phyloP scores from a whole-genome alignment of 352 stramenopile genomes.

The Pythium myriotylum region DNA sequence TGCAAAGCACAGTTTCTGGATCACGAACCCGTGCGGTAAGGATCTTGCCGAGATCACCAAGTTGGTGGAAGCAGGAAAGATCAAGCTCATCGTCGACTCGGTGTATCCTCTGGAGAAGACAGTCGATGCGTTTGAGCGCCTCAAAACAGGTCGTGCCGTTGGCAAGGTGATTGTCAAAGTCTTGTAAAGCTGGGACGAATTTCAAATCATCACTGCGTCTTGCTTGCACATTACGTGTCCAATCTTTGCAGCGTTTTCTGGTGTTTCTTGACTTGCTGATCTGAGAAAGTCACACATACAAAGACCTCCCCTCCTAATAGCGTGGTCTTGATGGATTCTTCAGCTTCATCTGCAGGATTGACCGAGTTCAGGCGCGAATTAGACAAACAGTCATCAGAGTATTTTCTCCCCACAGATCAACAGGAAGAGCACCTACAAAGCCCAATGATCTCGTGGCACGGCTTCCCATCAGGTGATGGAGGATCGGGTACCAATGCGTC shows the following conservation, averaged over 20 bases:
- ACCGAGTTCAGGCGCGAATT: too few species aligned
- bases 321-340: too few species aligned
- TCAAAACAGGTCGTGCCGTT: constrained; percentile 47
- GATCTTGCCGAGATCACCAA: constrained; percentile 43
- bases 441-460: too few species aligned
- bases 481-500: too few species aligned
- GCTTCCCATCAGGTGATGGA: too few species aligned
- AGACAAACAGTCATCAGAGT: too few species aligned
- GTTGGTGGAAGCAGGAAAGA: constrained; percentile 40
- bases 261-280: not conserved
- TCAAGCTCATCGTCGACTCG: constrained; percentile 41
- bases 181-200: not conserved
- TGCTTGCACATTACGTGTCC: not conserved
- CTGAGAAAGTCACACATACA: too few species aligned
- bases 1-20: constrained; percentile 29
- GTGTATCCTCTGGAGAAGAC: constrained; percentile 49
- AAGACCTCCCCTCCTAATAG: too few species aligned
- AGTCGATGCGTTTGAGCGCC: constrained; percentile 41
- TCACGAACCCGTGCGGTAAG: constrained; percentile 23
- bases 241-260: not conserved
- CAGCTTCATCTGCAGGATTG: too few species aligned
- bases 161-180: constrained; percentile 38
- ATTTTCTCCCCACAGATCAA: too few species aligned
- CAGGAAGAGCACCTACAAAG: too few species aligned
- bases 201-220: too few species aligned